These are phyloP conservation scores for Turritis glabra DNA, from an alignment of 345 rosid genomes.

Conservation along the genomic window DNA sequence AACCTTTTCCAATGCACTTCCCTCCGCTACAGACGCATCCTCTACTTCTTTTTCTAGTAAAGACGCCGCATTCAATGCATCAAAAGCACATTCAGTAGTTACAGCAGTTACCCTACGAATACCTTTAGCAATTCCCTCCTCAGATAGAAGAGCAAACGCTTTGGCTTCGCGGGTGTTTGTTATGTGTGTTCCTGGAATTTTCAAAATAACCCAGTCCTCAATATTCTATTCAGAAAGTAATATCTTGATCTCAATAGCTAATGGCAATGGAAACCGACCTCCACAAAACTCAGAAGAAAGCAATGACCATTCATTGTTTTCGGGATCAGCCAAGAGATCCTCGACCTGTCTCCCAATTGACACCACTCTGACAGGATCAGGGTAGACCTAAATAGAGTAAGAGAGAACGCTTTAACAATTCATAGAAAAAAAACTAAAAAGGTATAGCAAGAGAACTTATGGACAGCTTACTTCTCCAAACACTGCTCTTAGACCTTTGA, in stretches of 20 bases:
- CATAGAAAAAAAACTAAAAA: slow-evolving; percentile 12
- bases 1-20: slow-evolving; percentile 84
- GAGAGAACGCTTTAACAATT: slow-evolving; percentile 1
- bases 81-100: slow-evolving; percentile 73
- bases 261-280: slow-evolving; percentile 51
- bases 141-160: slow-evolving; percentile 90
- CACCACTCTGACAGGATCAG: slow-evolving; percentile 95
- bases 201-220: slow-evolving; percentile 29
- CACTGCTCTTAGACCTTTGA: slow-evolving; percentile 87
- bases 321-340: slow-evolving; percentile 85
- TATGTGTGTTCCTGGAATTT: slow-evolving; percentile 74
- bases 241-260: background rate
- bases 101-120: slow-evolving; percentile 88
- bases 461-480: slow-evolving; percentile 85
- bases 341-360: slow-evolving; percentile 76
- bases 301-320: slow-evolving; percentile 70
- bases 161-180: slow-evolving; percentile 90
- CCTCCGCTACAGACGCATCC: slow-evolving; percentile 65
- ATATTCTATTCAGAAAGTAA: slow-evolving; percentile 19
- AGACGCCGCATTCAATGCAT: slow-evolving; percentile 64
- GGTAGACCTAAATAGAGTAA: slow-evolving; percentile 62
- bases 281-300: slow-evolving; percentile 90
- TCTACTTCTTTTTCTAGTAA: slow-evolving; percentile 68
- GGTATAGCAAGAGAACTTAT: slow-evolving; percentile 18
- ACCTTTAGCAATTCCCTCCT: slow-evolving; percentile 97